Conservation (phyloP, 1,139 yeast genomes). For the Protomyces gravidus region DNA sequence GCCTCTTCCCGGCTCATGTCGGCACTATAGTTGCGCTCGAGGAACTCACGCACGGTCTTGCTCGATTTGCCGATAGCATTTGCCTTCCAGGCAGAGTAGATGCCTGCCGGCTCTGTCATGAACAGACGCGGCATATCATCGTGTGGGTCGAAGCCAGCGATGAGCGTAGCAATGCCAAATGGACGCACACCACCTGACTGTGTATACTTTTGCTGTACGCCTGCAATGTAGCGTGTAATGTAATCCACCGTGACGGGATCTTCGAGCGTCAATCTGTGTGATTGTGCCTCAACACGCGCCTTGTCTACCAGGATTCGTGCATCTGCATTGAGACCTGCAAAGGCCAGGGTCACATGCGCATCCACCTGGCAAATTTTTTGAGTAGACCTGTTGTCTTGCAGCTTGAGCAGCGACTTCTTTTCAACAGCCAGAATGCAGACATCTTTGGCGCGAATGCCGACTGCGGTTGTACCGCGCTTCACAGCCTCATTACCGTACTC, state of each 20-base stretch:
- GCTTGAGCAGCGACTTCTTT: conserved; percentile 86
- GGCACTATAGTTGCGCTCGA: conserved; percentile 83
- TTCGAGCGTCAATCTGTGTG: conserved; percentile 88
- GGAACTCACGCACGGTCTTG: conserved; percentile 89
- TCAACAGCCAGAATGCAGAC: conserved; percentile 94
- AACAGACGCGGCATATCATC: conserved; percentile 76
- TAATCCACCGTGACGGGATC: conserved; percentile 92
- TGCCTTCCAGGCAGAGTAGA: conserved; percentile 98
- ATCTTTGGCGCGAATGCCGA: conserved; percentile 87
- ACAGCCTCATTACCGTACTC: conserved; percentile 98
- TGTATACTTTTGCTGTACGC: conserved; percentile 95
- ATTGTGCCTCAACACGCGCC: conserved; percentile 95
- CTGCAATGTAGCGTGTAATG: conserved; percentile 89
- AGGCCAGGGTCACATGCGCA: conserved; percentile 83
- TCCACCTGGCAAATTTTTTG: conserved; percentile 89
- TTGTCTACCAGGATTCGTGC: conserved; percentile 91
- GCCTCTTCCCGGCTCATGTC: conserved; percentile 70
- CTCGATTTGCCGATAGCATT: conserved; percentile 94
- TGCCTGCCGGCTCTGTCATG: conserved; percentile 97
- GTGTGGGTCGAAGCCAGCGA: conserved; percentile 91
- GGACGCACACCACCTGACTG: conserved; percentile 97
- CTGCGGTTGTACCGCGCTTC: conserved; percentile 92
- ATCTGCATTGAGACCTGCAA: conserved; percentile 97
- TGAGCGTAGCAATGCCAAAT: conserved; percentile 87
- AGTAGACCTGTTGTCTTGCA: conserved; percentile 96